Conservation (phyloP, 2,329 filamentous ascomycete species). For the Madurella mycetomatis region DNA sequence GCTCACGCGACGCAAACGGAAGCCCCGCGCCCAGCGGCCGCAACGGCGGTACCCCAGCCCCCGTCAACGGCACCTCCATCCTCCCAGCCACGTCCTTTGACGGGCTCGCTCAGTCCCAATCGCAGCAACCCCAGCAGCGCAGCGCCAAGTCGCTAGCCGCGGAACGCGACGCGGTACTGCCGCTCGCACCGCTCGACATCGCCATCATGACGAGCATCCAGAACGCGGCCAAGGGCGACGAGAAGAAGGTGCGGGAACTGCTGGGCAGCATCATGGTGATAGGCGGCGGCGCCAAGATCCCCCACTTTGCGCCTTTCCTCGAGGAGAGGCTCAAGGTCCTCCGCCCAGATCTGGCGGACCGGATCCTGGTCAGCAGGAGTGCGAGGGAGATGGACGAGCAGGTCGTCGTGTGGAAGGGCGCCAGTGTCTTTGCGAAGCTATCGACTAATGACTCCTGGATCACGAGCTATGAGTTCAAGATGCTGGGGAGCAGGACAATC, state of each 20-base stretch:
- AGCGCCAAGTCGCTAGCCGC: conserved; percentile 52
- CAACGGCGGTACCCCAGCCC: conserved; percentile 45
- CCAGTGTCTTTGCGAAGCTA: conserved; percentile 90
- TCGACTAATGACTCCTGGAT: conserved; percentile 96
- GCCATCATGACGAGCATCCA: conserved; percentile 87
- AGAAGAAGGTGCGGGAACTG: conserved; percentile 89
- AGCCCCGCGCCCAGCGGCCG: conserved; percentile 52
- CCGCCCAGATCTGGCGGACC: conserved; percentile 55
- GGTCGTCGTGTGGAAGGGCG: conserved; percentile 97
- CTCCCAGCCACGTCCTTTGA: conserved; percentile 16
- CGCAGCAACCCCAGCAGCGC: conserved; percentile 38
- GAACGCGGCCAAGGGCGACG: conserved; percentile 81
- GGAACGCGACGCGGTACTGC: conserved; percentile 75
- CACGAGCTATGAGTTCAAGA: conserved; percentile 79
- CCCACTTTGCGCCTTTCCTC: conserved; percentile 73
- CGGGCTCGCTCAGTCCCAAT: conserved; percentile 5
- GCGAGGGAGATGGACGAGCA: conserved; percentile 94
- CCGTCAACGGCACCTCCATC: conserved; percentile 28
- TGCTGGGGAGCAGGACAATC: conserved; percentile 73
- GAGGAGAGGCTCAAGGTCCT: conserved; percentile 75
- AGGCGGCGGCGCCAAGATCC: conserved; percentile 76
- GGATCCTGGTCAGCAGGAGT: conserved; percentile 61
- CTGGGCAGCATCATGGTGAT: conserved; percentile 87
- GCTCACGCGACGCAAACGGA: conserved; percentile 41
- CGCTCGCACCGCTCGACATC: conserved; percentile 76